phyloP scores from a whole-genome alignment of 2,329 filamentous ascomycete genomes.

The Ophiostoma sp. region DNA sequence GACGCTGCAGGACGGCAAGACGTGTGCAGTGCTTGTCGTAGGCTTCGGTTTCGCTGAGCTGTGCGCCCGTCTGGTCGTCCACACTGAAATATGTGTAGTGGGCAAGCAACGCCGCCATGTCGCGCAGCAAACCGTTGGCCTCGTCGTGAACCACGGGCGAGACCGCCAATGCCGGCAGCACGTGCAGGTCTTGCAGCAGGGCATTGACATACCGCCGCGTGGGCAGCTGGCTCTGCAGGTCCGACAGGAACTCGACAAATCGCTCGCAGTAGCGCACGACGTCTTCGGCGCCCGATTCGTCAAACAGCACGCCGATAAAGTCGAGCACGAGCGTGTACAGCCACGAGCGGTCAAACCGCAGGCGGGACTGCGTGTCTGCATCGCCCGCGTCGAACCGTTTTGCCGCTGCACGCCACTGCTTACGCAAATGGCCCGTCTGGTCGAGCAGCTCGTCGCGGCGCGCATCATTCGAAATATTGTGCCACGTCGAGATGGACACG shows the following conservation, averaged over 20 bases:
- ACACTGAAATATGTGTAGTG: conserved; percentile 90
- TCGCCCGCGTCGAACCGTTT: conserved; percentile 89
- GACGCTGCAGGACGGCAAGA: conserved; percentile 77
- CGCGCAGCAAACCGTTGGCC: conserved; percentile 73
- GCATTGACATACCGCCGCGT: conserved; percentile 93
- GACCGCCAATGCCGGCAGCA: conserved; percentile 73
- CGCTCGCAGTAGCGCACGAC: conserved; percentile 83
- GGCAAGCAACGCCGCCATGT: conserved; percentile 74
- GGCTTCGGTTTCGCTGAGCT: conserved; percentile 69
- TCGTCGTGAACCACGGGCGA: conserved; percentile 77
- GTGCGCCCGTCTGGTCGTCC: conserved; percentile 83
- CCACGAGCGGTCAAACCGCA: conserved; percentile 93
- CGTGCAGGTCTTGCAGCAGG: conserved; percentile 79
- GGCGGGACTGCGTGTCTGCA: conserved; percentile 70
- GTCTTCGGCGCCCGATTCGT: conserved; percentile 46
- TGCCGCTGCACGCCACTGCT: conserved; percentile 83
- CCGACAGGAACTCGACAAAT: conserved; percentile 87
- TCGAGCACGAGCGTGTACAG: conserved; percentile 82
- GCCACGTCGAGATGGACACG: conserved; percentile 94
- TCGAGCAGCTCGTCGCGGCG: conserved; percentile 72
- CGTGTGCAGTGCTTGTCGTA: conserved; percentile 77
- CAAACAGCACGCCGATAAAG: conserved; percentile 74
- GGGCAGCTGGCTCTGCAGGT: conserved; percentile 89
- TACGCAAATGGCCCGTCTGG: conserved; percentile 71
- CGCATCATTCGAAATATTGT: conserved; percentile 79